Conservation (phyloP, 192 early-diverging fungal species). For the Gonapodya prolifera region DNA sequence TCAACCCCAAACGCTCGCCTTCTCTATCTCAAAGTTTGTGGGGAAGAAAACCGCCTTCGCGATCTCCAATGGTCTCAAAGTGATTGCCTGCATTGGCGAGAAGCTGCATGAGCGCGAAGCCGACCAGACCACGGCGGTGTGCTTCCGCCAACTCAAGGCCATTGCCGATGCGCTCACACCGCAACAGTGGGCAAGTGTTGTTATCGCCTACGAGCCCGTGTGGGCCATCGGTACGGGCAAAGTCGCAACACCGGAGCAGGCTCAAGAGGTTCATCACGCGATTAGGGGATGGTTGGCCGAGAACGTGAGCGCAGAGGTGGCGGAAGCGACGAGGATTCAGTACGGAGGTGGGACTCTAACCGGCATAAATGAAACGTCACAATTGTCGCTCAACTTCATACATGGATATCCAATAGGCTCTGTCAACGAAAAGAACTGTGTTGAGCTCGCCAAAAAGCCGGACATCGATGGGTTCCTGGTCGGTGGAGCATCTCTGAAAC, state of each 20-base stretch:
- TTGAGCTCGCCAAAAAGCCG: slow-evolving; percentile 62
- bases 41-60: slow-evolving; percentile 86
- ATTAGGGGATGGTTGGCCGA: slow-evolving; percentile 79
- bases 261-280: slow-evolving; percentile 85
- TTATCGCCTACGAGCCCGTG: slow-evolving; percentile 99
- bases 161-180: slow-evolving; percentile 54
- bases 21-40: slow-evolving; percentile 30
- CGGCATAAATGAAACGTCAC: not conserved
- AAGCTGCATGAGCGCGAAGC: slow-evolving; percentile 89
- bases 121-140: slow-evolving; percentile 70
- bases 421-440: slow-evolving; percentile 77
- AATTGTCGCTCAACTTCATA: not conserved
- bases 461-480: slow-evolving; percentile 99
- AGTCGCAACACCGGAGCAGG: slow-evolving; percentile 67
- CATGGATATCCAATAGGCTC: slow-evolving; percentile 41
- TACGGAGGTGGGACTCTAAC: slow-evolving; percentile 56
- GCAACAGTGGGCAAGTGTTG: slow-evolving; percentile 82
- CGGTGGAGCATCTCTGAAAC: slow-evolving; percentile 95
- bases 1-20: not conserved
- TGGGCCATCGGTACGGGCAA: slow-evolving; percentile 99
- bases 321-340: slow-evolving; percentile 80
- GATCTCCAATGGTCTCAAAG: slow-evolving; percentile 72
- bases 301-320: slow-evolving; percentile 73
- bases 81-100: slow-evolving; percentile 93
- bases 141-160: slow-evolving; percentile 79